Evolutionary conservation across 768 basidiomycete species (phyloP), one percentile per base, ranked within the genome.

Genomic region (Lactarius evosmus): DNA sequence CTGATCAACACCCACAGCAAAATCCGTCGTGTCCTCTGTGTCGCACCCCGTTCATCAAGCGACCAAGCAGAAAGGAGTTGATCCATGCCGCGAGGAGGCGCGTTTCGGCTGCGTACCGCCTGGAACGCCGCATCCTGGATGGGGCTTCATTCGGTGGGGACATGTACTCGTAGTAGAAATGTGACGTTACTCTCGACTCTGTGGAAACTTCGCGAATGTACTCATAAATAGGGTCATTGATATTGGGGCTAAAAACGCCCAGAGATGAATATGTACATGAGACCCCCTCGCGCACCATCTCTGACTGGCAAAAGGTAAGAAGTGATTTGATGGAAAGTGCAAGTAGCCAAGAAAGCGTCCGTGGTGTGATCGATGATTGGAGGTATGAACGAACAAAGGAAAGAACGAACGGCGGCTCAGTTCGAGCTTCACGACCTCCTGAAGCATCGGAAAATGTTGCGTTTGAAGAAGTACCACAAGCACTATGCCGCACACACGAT

Each of bases 381-480:
- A 49, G 46, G 46, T 49, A 41, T 67, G 56, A 25, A 52, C 46
- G 53, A 25, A 32, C 29, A 32, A 51, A 49, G 29, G 22, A 22
- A 9, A 55, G 61, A 59, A 62, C 66, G 63, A 58, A 25, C 61
- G 51, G 41, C 59, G 64, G 67, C 11, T 33, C 44, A 16, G 34
- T 14, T 16, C 34, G 66, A 58, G 34, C 33, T 62, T 80, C 76
- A 93, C 71, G 87, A 89, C 70, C 80, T 83, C 70, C 91, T 83
- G 82, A 88, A 93, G 74, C 81, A 88, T 68, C 87, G 79, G 83
- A 91, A 93, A 56, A 93, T 74, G 75, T 92, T 91, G 67, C 90
- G 83, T 75, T 83, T 89, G 79, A 92, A 82, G 80, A 85, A 90
- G 78, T 93, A 93, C 74, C 72, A 91, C 68, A 93, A 72, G 74